Conservation (phyloP, 805 yeast genomes). For the Metschnikowia orientalis region DNA sequence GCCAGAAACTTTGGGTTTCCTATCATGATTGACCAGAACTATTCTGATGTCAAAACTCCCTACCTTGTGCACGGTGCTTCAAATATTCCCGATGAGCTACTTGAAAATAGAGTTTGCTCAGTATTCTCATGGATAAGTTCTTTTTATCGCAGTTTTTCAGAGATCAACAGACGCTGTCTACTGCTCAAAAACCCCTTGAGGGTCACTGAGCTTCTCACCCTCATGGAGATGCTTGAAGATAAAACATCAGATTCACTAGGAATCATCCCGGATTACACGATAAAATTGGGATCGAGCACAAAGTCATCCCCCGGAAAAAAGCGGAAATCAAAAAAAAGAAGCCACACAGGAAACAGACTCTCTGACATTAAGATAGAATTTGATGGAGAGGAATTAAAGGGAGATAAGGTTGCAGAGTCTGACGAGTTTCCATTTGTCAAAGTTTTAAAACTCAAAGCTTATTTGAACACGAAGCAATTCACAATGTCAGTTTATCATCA, state of each 20-base stretch:
- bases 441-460: conserved; percentile 23
- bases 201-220: conserved; percentile 32
- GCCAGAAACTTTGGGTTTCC: conserved; percentile 33
- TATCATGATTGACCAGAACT: conserved; percentile 27
- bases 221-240: conserved; percentile 6
- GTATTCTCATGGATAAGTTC: conserved; percentile 1
- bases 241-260: conserved; percentile 8
- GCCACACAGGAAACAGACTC: conserved; percentile 1
- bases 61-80: conserved; percentile 31
- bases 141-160: conserved; percentile 26
- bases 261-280: conserved; percentile 1
- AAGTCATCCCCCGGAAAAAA: not conserved
- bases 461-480: conserved; percentile 27
- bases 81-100: conserved; percentile 29
- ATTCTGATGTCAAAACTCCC: conserved; percentile 29
- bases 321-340: conserved; percentile 1
- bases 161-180: conserved; percentile 33
- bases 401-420: conserved; percentile 2
- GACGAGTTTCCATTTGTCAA: conserved; percentile 11
- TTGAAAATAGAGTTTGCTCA: conserved; percentile 32
- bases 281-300: not conserved
- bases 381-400: conserved; percentile 1
- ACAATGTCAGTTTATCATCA: conserved; percentile 27
- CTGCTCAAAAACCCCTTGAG: conserved; percentile 37
- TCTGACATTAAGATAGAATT: conserved; percentile 6